Evolutionary conservation across 1,284 basidiomycete genomes (phyloP).

Genomic region (Apiotrichum akiyoshidainum): DNA sequence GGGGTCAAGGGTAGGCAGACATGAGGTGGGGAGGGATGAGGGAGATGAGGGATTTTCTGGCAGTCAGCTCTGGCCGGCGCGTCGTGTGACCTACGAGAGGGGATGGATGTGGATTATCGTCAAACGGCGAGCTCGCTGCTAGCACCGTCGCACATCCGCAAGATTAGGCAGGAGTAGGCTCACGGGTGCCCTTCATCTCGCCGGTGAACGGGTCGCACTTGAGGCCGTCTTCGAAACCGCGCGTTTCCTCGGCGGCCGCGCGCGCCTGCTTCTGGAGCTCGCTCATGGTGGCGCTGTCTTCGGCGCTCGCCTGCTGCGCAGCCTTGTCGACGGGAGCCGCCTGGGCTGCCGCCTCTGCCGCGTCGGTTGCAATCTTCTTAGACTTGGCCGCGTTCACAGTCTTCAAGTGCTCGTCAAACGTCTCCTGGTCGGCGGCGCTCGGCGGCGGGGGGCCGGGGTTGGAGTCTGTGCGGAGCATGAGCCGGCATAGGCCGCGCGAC

Average conservation of each 20-base stretch:
- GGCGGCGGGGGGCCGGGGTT: neutral
- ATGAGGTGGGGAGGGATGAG: no score
- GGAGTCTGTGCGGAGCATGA: conserved; percentile 7
- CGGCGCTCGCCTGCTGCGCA: neutral
- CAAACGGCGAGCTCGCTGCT: no score
- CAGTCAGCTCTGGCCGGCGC: no score
- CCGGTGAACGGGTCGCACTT: conserved; percentile 12
- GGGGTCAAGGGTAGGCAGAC: no score
- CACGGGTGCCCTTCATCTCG: neutral
- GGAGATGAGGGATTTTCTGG: no score
- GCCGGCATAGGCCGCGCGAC: conserved; percentile 3
- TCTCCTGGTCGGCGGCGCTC: conserved; percentile 8
- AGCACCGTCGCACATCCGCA: no score
- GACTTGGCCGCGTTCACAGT: neutral
- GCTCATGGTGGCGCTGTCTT: conserved; percentile 4
- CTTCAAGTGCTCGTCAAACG: conserved; percentile 11
- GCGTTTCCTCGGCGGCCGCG: conserved; percentile 2
- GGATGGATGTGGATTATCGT: no score
- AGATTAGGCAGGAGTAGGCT: no score
- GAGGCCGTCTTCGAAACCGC: neutral
- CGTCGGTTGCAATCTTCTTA: conserved; percentile 9
- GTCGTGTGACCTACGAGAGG: no score
- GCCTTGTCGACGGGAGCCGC: conserved; percentile 5
- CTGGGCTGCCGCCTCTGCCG: neutral
- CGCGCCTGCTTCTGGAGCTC: neutral